phyloP scores from a whole-genome alignment of 208 protist genomes.

The Leishmania mexicana region DNA sequence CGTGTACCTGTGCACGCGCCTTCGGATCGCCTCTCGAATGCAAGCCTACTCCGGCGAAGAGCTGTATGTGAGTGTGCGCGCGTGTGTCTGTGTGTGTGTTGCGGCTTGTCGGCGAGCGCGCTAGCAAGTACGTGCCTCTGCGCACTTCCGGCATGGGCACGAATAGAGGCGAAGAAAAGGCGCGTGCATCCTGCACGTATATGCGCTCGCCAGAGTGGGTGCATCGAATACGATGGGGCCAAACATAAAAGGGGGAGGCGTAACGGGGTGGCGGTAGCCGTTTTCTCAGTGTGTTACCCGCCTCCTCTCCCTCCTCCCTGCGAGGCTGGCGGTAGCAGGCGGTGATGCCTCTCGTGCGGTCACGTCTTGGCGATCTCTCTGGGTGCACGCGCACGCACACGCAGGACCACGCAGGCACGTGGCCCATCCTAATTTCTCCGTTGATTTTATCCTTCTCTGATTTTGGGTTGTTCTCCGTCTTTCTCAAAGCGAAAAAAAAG shows the following conservation, averaged over 20 bases:
- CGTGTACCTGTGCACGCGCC: not conserved
- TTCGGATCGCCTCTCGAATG: not conserved
- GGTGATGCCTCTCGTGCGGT: not conserved
- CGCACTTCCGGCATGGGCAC: no score
- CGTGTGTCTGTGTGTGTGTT: not conserved
- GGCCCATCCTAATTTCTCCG: not conserved
- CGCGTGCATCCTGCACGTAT: no score
- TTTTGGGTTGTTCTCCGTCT: constrained; percentile 1
- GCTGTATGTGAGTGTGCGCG: no score
- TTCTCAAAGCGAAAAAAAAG: not conserved
- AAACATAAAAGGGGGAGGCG: not conserved
- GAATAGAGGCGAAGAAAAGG: not conserved
- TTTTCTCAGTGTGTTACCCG: not conserved
- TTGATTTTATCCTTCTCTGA: not conserved
- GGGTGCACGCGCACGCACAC: not conserved
- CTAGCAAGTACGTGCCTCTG: not conserved
- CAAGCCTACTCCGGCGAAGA: not conserved
- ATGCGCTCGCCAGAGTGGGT: not conserved
- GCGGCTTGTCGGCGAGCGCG: not conserved
- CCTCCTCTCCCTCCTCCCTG: no score
- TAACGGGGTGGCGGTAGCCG: not conserved
- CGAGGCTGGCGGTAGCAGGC: not conserved
- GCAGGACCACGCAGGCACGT: not conserved
- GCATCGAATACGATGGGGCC: not conserved
- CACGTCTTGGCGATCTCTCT: not conserved